These are phyloP conservation scores for Aspergillus latus DNA, from an alignment of 2,329 filamentous ascomycete genomes.

Conservation along the genomic window DNA sequence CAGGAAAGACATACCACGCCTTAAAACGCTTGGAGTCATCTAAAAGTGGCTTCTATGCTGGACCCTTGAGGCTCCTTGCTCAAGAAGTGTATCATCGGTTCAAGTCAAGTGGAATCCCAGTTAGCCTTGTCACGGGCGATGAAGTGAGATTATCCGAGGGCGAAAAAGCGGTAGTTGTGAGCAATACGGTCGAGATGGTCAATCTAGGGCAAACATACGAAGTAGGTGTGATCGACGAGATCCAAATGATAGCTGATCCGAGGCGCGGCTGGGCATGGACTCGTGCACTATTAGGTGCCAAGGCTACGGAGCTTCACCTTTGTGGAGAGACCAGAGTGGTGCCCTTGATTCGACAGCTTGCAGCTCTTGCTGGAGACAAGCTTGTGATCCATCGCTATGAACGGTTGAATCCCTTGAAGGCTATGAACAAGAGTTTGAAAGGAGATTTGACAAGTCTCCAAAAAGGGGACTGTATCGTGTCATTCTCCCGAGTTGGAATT, in stretches of 20 bases:
- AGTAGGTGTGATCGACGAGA: conserved; percentile 95
- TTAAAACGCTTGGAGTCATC: conserved; percentile 78
- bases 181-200: conserved; percentile 94
- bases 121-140: conserved; percentile 85
- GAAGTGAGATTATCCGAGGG: conserved; percentile 71
- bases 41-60: conserved; percentile 80
- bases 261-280: conserved; percentile 95
- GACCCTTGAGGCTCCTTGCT: conserved; percentile 81
- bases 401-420: conserved; percentile 73
- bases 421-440: conserved; percentile 62
- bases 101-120: conserved; percentile 71
- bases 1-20: conserved; percentile 95
- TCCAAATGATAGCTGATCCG: conserved; percentile 86
- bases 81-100: conserved; percentile 95
- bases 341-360: conserved; percentile 73
- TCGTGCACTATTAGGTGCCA: conserved; percentile 79
- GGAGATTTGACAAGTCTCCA: conserved; percentile 66
- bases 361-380: conserved; percentile 76
- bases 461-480: conserved; percentile 88
- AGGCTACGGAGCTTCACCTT: conserved; percentile 85
- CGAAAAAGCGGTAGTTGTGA: conserved; percentile 60
- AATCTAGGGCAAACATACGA: conserved; percentile 63
- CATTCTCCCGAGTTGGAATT: conserved; percentile 79
- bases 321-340: conserved; percentile 87
- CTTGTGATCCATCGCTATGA: conserved; percentile 80